Evolutionary conservation across 2,329 filamentous ascomycete genomes (phyloP), one percentile per base, ranked within the genome.

Genomic region (Aspergillus novoparasiticus): DNA sequence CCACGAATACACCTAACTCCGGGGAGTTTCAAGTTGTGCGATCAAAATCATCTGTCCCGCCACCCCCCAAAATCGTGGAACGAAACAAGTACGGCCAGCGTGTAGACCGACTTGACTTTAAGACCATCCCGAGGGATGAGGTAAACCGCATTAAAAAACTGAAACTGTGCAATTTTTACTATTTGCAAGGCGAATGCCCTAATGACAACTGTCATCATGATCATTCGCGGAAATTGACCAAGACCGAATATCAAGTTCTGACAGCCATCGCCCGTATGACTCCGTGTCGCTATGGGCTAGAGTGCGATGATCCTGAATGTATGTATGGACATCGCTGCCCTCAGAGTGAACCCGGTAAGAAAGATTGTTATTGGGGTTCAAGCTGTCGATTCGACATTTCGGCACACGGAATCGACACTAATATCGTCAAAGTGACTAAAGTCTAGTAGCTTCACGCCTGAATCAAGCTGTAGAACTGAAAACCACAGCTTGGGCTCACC

Each of bases 321-420:
- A 88, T 89, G 58, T 89, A 88, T 70, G 87, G 87, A 26, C 87
- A 89, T 73, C 82, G 84, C 41, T 89, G 87, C 70, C 85, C 86
- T 21, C 85, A 85, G 64, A 81, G 79, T 39, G 77, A 81, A 62
- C 79, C 81, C 32, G 84, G 84, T 43, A 81, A 78, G 57, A 84
- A 83, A 71, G 81, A 80, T 21, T 89, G 87, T 71, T 83, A 85
- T 68, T 87, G 86, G 75, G 84, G 84, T 16, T 81, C 84, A 8
- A 80, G 78, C 58, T 89, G 87, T 78, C 83, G 86, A 39, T 89
- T 89, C 69, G 80, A 83, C 41, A 72, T 75, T 19, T 82, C 84
- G 63, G 80, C 87, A 64, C 87, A 89, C 72, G 83, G 83, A 16
- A 82, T 88, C 67, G 87, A 89, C 72, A 82, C 78, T 43, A 82